Evolutionary conservation across 768 basidiomycete genomes (phyloP), one percentile per base, ranked within the genome.

Genomic region (Tylopilus rubrobrunneus): DNA sequence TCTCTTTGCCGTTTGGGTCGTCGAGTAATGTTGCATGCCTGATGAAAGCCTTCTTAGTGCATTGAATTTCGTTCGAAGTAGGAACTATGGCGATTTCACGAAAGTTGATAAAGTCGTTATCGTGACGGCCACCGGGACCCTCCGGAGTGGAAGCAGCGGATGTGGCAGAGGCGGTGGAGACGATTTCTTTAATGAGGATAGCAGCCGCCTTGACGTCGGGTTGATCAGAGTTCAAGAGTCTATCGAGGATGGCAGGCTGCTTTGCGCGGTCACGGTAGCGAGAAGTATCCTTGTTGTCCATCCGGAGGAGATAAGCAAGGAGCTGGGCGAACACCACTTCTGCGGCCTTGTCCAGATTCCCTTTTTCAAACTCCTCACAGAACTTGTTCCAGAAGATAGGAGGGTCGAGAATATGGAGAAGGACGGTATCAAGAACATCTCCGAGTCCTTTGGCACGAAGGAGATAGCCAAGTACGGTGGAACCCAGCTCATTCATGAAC

Each of bases 71-170:
- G 40, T 80, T 78, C 0, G 81, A 75, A 7, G 84, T 84, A 1
- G 86, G 86, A 6, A 84, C 67, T 41, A 88, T 82, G n/a, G 79
- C 67, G 21, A 87, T 83, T 9, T 78, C 56, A 7, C 80, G 78
- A 56, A 85, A 87, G 49, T 86, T 76, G 14, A 67, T 67, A 45
- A 81, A 80, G 62, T 88, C 86, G 48, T 88, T 87, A 58, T 86
- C 84, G 52, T 87, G 86, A 4, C 86, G 74, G 4, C 85, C 86
- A 0, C 86, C 86, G 1, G 86, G 80, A 9, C 69, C 66, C 19
- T 62, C 57, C 10, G 48, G 43, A 4, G 46, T 59, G 12, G 66
- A 61, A 17, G 57, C 47, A 7, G 54, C 45, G 7, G 65, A 63
- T 8, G 59, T 59, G 21, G 53, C 23, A 6, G 59, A 63, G 27